Conservation (phyloP, 2,329 filamentous ascomycete species). For the Cladophialophora carrionii region DNA sequence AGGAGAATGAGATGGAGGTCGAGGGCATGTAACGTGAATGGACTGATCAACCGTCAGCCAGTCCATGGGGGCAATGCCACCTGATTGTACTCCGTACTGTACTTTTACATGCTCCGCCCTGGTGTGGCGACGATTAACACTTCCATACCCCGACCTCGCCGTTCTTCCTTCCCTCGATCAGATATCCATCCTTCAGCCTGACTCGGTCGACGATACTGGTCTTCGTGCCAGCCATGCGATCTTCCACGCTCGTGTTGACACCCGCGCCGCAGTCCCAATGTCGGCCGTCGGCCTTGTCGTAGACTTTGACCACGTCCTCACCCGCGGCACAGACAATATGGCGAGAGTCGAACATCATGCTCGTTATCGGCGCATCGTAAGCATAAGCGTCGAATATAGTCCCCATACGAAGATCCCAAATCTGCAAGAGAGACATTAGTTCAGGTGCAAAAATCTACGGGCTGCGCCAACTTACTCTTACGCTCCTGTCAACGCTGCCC, state of each 20-base stretch:
- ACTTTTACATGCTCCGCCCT: not conserved
- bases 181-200: slow-evolving; percentile 88
- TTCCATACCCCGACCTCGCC: slow-evolving; percentile 91
- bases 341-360: slow-evolving; percentile 94
- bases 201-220: slow-evolving; percentile 79
- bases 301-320: slow-evolving; percentile 94
- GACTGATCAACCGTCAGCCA: slow-evolving; percentile 3
- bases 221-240: slow-evolving; percentile 66
- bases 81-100: not conserved
- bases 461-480: slow-evolving; percentile 69
- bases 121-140: slow-evolving; percentile 54
- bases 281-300: slow-evolving; percentile 92
- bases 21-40: not conserved
- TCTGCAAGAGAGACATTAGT: slow-evolving; percentile 63
- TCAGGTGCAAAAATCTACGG: slow-evolving; percentile 12
- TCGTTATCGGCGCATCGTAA: slow-evolving; percentile 87
- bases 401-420: slow-evolving; percentile 96
- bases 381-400: slow-evolving; percentile 95
- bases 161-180: slow-evolving; percentile 86
- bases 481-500: slow-evolving; percentile 86
- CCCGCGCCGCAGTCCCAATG: slow-evolving; percentile 97
- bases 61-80: not conserved
- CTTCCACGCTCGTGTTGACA: slow-evolving; percentile 54
- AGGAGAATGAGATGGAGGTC: not conserved
- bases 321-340: slow-evolving; percentile 88